Conservation (phyloP, 108 stramenopile species). For the Mediolabrus comicus region DNA sequence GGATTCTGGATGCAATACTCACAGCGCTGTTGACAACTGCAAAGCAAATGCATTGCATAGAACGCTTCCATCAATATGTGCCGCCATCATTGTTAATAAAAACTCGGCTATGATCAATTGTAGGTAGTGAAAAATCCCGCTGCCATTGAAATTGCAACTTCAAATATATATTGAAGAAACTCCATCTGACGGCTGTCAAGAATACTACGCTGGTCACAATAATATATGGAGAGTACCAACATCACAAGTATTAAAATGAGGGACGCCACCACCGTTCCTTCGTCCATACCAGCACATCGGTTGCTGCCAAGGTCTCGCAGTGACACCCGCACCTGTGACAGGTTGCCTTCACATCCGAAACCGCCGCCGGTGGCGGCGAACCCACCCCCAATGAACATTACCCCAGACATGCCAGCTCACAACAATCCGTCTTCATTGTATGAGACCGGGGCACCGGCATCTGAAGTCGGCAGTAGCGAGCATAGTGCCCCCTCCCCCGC, state of each 20-base stretch:
- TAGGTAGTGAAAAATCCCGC: background rate
- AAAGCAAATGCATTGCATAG: no score
- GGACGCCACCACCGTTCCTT: background rate
- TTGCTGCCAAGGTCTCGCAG: background rate
- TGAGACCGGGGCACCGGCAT: background rate
- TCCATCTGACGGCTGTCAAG: background rate
- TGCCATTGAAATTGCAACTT: background rate
- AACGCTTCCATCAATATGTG: no score
- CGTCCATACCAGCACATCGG: background rate
- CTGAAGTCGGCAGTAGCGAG: background rate
- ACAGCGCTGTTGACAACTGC: no score
- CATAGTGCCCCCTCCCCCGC: background rate
- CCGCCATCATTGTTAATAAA: background rate
- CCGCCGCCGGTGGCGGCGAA: background rate
- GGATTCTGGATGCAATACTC: no score
- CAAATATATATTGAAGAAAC: background rate
- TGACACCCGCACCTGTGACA: background rate
- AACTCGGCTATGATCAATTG: background rate
- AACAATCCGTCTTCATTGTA: background rate
- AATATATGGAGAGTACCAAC: no score
- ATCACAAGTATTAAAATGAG: background rate
- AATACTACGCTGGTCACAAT: no score
- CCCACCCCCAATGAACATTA: background rate
- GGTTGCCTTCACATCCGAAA: background rate
- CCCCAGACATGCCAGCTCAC: background rate